Conservation (phyloP, 1,139 yeast genomes). For the Debaryomyces subglobosus region DNA sequence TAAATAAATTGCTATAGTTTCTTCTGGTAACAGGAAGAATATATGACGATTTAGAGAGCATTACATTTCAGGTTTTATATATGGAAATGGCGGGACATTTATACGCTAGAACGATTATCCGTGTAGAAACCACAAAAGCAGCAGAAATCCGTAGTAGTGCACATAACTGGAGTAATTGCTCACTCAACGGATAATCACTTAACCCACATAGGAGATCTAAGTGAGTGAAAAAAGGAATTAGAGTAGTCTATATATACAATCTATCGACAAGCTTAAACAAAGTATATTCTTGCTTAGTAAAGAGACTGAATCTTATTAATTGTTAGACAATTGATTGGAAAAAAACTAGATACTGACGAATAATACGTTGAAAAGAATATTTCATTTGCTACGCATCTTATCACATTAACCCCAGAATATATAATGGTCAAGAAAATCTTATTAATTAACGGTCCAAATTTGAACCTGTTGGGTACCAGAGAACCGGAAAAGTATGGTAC, state of each 20-base stretch:
- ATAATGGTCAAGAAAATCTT: conserved; percentile 45
- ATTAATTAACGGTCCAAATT: conserved; percentile 51
- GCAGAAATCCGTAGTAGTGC: conserved; percentile 2
- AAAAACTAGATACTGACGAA: not conserved
- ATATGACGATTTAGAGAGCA: not conserved
- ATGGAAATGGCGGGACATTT: not conserved
- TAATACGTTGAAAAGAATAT: not conserved
- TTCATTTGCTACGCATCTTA: not conserved
- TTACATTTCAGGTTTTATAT: not conserved
- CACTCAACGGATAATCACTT: conserved; percentile 1
- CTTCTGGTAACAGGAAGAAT: not conserved
- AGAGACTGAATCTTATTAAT: not conserved
- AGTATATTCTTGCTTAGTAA: not conserved
- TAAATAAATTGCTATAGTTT: not conserved
- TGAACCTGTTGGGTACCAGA: conserved; percentile 50
- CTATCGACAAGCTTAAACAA: not conserved
- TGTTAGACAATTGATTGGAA: not conserved
- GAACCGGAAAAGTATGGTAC: conserved; percentile 56
- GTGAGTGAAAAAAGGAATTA: not conserved
- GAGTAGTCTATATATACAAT: not conserved
- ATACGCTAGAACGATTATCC: conserved; percentile 6
- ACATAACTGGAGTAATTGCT: not conserved
- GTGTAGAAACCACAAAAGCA: not conserved
- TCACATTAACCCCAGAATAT: not conserved
- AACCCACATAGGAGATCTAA: not conserved